A percentile compares a stretch with the other conserved stretches of the same genome.
Conservation (phyloP, 106 monocot species). For the Hemerocallis citrina region DNA sequence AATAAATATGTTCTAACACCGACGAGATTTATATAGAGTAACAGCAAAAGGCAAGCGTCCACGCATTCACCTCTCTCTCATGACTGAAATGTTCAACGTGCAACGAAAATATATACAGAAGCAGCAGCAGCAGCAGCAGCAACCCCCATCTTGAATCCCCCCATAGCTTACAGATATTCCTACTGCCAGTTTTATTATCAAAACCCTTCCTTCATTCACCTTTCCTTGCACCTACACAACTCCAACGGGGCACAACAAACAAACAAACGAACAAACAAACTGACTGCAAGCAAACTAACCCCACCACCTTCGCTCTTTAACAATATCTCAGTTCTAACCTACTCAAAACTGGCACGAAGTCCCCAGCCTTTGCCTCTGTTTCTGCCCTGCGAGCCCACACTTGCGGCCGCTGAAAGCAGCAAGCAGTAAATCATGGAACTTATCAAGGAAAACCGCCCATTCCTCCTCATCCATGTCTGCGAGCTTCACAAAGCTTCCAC, state of each 20-base stretch:
- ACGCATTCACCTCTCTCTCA: neutral
- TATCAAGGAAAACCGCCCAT: slow-evolving; percentile 46
- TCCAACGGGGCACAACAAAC: slow-evolving; percentile 1
- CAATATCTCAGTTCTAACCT: neutral
- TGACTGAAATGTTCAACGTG: neutral
- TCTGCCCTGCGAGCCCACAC: slow-evolving; percentile 4
- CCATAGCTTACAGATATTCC: neutral
- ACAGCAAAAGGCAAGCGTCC: neutral
- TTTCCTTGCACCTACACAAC: slow-evolving; percentile 1
- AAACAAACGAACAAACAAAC: neutral
- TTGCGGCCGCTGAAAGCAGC: slow-evolving; percentile 22
- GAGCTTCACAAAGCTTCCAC: slow-evolving; percentile 51
- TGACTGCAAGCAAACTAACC: neutral
- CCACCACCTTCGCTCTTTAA: neutral
- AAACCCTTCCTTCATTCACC: neutral
- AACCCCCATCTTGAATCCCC: neutral
- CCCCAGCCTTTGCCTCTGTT: slow-evolving; percentile 9
- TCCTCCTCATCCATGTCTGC: slow-evolving; percentile 54
- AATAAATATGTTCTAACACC: too few relatives aligned
- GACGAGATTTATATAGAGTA: too few relatives aligned
- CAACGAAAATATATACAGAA: slow-evolving; percentile 4
- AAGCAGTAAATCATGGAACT: slow-evolving; percentile 50
- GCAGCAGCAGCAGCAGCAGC: neutral
- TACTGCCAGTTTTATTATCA: neutral
- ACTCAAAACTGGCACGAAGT: slow-evolving; percentile 19